Percentiles rank a stretch among this genome's conserved stretches.
These are phyloP conservation scores for Sphaerobolus stellatus DNA, from an alignment of 1,284 basidiomycete genomes.

Conservation along the genomic window DNA sequence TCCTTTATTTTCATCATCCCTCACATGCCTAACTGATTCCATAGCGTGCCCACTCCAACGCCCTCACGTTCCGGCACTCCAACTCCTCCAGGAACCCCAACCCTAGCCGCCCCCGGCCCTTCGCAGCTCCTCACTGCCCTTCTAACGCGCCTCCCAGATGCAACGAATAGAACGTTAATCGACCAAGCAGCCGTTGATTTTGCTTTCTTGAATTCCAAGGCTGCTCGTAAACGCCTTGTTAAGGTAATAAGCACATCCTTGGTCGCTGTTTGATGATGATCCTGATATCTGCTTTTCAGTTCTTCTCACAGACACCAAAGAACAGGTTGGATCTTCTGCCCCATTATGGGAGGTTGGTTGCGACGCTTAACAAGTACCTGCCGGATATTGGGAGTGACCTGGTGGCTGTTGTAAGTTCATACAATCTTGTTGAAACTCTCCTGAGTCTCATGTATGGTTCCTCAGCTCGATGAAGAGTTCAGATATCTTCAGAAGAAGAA, in stretches of 20 bases:
- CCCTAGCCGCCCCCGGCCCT: constrained; percentile 79
- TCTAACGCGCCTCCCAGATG: constrained; percentile 91
- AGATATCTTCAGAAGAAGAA: constrained; percentile 94
- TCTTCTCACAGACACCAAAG: constrained; percentile 83
- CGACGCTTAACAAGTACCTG: constrained; percentile 90
- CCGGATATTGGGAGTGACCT: constrained; percentile 87
- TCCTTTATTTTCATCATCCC: constrained; percentile 1
- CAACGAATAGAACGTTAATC: constrained; percentile 88
- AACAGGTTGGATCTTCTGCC: constrained; percentile 89
- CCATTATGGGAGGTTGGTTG: constrained; percentile 89
- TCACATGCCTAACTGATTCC: constrained; percentile 13
- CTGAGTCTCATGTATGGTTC: constrained; percentile 2
- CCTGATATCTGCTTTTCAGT: constrained; percentile 45
- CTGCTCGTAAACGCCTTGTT: constrained; percentile 85
- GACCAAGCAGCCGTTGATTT: constrained; percentile 97
- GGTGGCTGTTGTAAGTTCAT: constrained; percentile 61
- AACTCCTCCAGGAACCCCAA: constrained; percentile 63
- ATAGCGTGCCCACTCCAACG: constrained; percentile 58
- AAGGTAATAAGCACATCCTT: constrained; percentile 64
- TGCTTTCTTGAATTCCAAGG: constrained; percentile 94
- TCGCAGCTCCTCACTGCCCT: constrained; percentile 90
- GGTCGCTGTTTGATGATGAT: constrained; percentile 6
- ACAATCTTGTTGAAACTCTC: not conserved
- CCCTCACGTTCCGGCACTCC: constrained; percentile 63
- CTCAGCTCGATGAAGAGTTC: constrained; percentile 93